These are phyloP conservation scores for Starmerella geochares DNA, from an alignment of 805 yeast species.

Conservation along the genomic window DNA sequence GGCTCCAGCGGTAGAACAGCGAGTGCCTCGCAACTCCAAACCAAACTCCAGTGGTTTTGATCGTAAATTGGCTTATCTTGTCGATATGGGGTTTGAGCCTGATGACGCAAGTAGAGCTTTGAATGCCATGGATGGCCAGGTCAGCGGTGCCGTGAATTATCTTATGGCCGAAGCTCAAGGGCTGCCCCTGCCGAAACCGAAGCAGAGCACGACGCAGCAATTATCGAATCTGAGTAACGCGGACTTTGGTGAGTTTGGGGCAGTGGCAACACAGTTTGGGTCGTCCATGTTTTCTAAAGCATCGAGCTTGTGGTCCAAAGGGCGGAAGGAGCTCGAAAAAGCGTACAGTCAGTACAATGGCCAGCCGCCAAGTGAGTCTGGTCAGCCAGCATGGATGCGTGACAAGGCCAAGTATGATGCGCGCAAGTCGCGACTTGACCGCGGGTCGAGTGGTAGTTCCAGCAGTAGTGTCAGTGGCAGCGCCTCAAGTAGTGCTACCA, in stretches of 20 bases:
- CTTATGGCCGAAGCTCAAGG: slow-evolving; percentile 53
- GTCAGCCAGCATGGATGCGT: slow-evolving; percentile 67
- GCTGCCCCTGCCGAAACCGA: slow-evolving; percentile 29
- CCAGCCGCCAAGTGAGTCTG: slow-evolving; percentile 29
- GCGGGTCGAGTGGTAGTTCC: slow-evolving; percentile 10
- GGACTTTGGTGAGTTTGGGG: slow-evolving; percentile 27
- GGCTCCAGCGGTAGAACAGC: slow-evolving; percentile 8
- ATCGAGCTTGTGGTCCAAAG: slow-evolving; percentile 46
- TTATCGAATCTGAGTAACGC: slow-evolving; percentile 7
- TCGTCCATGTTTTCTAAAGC: slow-evolving; percentile 51
- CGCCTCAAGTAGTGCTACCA: not conserved
- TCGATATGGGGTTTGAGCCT: slow-evolving; percentile 70
- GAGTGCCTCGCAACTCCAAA: not conserved
- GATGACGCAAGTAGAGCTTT: slow-evolving; percentile 55
- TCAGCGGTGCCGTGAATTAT: slow-evolving; percentile 55
- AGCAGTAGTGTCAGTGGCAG: not conserved
- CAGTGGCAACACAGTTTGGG: slow-evolving; percentile 44
- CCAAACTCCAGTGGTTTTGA: slow-evolving; percentile 11
- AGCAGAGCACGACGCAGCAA: slow-evolving; percentile 9
- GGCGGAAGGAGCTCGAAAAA: slow-evolving; percentile 50
- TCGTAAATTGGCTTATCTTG: slow-evolving; percentile 49
- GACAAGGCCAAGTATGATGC: slow-evolving; percentile 34
- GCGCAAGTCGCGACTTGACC: not conserved
- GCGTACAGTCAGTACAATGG: slow-evolving; percentile 51
- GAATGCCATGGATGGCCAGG: slow-evolving; percentile 42